Evolutionary conservation across 2,329 filamentous ascomycete genomes (phyloP).

Genomic region (Claviceps sorghi): DNA sequence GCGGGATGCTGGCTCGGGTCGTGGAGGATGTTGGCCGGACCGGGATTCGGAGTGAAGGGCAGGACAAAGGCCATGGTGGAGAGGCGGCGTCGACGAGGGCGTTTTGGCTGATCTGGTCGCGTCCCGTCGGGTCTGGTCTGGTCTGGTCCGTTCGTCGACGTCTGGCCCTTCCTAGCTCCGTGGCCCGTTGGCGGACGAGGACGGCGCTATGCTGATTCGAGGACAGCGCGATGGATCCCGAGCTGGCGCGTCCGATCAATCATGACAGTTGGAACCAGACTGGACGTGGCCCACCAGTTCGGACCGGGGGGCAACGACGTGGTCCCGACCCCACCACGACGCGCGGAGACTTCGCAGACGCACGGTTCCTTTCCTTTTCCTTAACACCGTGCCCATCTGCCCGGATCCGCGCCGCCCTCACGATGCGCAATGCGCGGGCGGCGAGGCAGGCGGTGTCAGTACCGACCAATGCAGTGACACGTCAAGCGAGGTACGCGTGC

Average conservation of each 20-base stretch:
- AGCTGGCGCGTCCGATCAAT: background rate
- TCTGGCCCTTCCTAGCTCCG: background rate
- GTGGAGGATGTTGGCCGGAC: background rate
- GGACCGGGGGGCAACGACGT: too few relatives aligned
- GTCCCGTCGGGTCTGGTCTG: background rate
- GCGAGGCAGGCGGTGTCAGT: too few relatives aligned
- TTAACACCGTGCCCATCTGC: too few relatives aligned
- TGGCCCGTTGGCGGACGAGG: background rate
- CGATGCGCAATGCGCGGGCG: too few relatives aligned
- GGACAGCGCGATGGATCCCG: background rate
- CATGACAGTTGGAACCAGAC: too few relatives aligned
- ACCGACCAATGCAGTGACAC: too few relatives aligned
- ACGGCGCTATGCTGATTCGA: background rate
- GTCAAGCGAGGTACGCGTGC: too few relatives aligned
- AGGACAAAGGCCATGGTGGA: conserved; percentile 6
- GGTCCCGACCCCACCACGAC: too few relatives aligned
- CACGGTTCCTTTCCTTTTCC: too few relatives aligned
- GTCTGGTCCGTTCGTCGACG: background rate
- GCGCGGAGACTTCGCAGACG: too few relatives aligned
- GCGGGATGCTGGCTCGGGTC: conserved; percentile 4
- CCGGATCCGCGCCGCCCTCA: too few relatives aligned
- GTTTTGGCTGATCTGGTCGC: background rate
- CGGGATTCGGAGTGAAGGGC: background rate
- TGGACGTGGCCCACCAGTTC: too few relatives aligned
- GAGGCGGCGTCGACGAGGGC: background rate